These are phyloP conservation scores for Exobasidium rhododendri DNA, from an alignment of 1,284 basidiomycete species.

Conservation along the genomic window DNA sequence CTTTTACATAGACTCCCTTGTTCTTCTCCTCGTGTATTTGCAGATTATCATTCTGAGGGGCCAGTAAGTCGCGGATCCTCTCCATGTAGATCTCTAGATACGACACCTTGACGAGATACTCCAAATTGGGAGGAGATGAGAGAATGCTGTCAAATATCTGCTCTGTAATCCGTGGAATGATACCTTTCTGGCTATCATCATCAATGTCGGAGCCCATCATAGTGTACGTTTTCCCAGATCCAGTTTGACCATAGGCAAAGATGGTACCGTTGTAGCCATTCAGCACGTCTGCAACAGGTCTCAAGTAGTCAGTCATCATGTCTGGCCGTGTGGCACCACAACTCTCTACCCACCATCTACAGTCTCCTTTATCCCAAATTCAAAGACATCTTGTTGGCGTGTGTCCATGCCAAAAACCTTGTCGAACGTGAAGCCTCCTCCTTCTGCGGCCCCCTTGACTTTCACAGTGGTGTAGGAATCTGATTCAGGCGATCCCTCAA, in stretches of 20 bases:
- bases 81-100: constrained; percentile 99
- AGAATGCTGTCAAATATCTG: constrained; percentile 98
- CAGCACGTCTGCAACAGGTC: constrained; percentile 97
- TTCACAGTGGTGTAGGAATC: constrained; percentile 76
- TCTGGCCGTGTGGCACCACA: neutral
- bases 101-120: constrained; percentile 98
- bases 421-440: constrained; percentile 94
- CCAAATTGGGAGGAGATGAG: constrained; percentile 87
- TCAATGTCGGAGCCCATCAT: constrained; percentile 85
- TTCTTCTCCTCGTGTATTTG: constrained; percentile 98
- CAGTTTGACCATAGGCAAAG: constrained; percentile 98
- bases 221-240: constrained; percentile 60
- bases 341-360: constrained; percentile 50
- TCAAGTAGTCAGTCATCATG: constrained; percentile 51
- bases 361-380: constrained; percentile 91
- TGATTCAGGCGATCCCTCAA: constrained; percentile 63
- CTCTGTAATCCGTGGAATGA: constrained; percentile 97
- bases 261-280: constrained; percentile 88
- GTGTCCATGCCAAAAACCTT: constrained; percentile 91
- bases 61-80: constrained; percentile 88
- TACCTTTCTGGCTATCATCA: constrained; percentile 70
- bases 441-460: constrained; percentile 54
- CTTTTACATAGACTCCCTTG: constrained; percentile 97
- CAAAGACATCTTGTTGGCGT: constrained; percentile 90
- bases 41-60: constrained; percentile 96